phyloP scores from a whole-genome alignment of 148 eudicot genomes.

The Rhododendron kiyosumense region DNA sequence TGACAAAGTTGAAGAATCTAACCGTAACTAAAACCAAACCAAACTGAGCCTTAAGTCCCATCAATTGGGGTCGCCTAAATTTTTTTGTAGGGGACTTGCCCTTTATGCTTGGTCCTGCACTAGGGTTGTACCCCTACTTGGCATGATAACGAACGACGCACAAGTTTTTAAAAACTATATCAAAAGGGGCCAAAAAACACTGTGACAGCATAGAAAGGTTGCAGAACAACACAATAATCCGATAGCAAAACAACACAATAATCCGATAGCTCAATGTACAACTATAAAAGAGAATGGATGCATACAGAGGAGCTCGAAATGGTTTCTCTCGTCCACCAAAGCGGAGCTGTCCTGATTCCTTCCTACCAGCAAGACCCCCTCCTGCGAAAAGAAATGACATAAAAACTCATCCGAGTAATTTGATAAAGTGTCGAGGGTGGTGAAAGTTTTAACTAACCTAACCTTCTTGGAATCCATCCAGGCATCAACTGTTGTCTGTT shows the following conservation, averaged over 20 bases:
- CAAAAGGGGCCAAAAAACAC: background rate
- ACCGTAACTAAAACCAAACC: background rate
- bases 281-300: background rate
- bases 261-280: background rate
- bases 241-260: background rate
- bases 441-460: slow-evolving; percentile 50
- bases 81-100: background rate
- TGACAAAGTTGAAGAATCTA: background rate
- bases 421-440: background rate
- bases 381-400: slow-evolving; percentile 37
- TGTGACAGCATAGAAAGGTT: background rate
- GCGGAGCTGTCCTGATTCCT: slow-evolving; percentile 98
- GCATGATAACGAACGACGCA: background rate
- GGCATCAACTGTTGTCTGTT: slow-evolving; percentile 92
- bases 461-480: slow-evolving; percentile 98
- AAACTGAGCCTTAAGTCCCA: background rate
- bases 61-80: background rate
- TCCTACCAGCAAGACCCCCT: slow-evolving; percentile 94
- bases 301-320: slow-evolving; percentile 97
- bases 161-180: background rate
- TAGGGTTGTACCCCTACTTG: background rate
- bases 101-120: background rate
- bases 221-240: background rate
- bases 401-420: background rate
- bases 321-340: slow-evolving; percentile 99